Evolutionary conservation across 331 rosid genomes (phyloP).

Genomic region (Prunus yedoensis): DNA sequence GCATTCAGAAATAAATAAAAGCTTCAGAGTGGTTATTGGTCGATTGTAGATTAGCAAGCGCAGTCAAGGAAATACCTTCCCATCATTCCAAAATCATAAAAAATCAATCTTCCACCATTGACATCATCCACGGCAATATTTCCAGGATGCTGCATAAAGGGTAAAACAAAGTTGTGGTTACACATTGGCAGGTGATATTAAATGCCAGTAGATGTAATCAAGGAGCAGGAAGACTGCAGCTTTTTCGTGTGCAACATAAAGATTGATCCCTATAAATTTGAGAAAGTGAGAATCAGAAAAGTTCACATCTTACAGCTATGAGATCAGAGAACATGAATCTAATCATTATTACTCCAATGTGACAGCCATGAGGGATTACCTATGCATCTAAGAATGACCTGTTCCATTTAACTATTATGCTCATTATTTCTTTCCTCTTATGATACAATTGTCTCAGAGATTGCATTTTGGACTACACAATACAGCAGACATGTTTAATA

Average conservation of each 20-base stretch:
- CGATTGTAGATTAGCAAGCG: conserved; percentile 10
- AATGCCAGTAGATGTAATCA: conserved; percentile 14
- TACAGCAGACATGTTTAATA: not conserved
- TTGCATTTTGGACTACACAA: not conserved
- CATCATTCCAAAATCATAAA: conserved; percentile 99
- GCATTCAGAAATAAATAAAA: conserved; percentile 14
- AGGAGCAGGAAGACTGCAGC: not conserved
- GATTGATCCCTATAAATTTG: not conserved
- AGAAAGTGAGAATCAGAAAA: not conserved
- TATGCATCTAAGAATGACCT: not conserved
- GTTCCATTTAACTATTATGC: not conserved
- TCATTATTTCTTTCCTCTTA: not conserved
- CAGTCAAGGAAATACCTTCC: conserved; percentile 68
- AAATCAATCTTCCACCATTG: conserved; percentile 99
- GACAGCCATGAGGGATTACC: not conserved
- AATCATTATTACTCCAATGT: not conserved
- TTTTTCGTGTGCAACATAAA: conserved; percentile 9
- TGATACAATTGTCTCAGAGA: not conserved
- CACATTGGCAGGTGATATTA: conserved; percentile 10
- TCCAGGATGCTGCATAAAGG: conserved; percentile 87
- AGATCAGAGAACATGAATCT: not conserved
- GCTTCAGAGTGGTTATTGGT: conserved; percentile 4
- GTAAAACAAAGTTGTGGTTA: conserved; percentile 11
- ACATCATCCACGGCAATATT: conserved; percentile 98
- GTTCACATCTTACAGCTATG: not conserved